A percentile compares a stretch with the other conserved stretches of the same genome.
Evolutionary conservation across 257 asterid species (phyloP).

Genomic region (Penstemon newberryi): DNA sequence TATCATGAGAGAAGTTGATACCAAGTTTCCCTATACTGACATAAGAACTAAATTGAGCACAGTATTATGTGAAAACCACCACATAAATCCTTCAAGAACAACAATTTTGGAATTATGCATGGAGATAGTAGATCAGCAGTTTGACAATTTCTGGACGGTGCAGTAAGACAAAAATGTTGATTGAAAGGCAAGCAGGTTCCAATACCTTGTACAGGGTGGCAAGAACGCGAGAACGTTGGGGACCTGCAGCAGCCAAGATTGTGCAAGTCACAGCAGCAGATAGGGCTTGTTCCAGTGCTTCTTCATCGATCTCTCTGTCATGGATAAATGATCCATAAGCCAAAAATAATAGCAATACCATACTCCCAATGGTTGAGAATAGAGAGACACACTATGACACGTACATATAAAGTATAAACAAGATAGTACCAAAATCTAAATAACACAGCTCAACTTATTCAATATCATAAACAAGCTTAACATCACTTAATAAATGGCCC

Average conservation of each 20-base stretch:
- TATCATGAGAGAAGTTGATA: conserved; percentile 5
- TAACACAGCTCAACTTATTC: neutral
- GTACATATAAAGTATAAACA: neutral
- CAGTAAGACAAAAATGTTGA: neutral
- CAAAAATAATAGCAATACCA: conserved; percentile 14
- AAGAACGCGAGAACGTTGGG: conserved; percentile 89
- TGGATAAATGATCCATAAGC: conserved; percentile 24
- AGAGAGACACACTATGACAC: neutral
- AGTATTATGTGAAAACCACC: neutral
- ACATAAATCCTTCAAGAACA: neutral
- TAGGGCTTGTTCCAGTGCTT: conserved; percentile 71
- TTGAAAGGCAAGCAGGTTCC: conserved; percentile 11
- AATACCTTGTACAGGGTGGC: conserved; percentile 92
- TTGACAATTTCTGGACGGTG: neutral
- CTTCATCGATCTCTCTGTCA: conserved; percentile 88
- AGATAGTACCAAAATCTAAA: neutral
- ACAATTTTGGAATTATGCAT: conserved; percentile 1
- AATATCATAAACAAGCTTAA: conserved; percentile 1
- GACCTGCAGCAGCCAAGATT: conserved; percentile 84
- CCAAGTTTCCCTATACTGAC: neutral
- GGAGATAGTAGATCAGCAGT: conserved; percentile 22
- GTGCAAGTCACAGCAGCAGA: conserved; percentile 76
- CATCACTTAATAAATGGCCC: conserved; percentile 12
- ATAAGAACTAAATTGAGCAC: conserved; percentile 3
- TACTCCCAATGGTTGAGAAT: neutral